Conservation (phyloP, 1,284 basidiomycete species). For the Ganoderma resinaceum region DNA sequence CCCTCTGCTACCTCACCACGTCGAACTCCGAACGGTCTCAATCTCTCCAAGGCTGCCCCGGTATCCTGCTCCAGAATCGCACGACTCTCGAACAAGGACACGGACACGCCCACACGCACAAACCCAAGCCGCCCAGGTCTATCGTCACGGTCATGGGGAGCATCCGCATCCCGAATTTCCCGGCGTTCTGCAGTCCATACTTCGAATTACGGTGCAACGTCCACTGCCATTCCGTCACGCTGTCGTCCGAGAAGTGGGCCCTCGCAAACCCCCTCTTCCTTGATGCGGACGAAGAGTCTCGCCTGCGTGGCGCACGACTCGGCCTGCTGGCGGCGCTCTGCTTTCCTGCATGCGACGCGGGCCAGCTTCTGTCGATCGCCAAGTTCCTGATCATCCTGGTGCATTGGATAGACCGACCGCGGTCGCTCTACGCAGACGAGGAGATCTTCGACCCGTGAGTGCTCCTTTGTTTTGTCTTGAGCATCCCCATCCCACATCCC, state of each 20-base stretch:
- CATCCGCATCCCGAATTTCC: slow-evolving; percentile 67
- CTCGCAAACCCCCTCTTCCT: slow-evolving; percentile 33
- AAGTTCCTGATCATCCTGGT: slow-evolving; percentile 57
- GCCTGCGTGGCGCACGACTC: slow-evolving; percentile 49
- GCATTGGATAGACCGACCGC: slow-evolving; percentile 33
- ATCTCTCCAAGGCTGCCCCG: not conserved
- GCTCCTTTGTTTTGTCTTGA: slow-evolving; percentile 14
- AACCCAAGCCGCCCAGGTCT: not conserved
- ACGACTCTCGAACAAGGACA: not conserved
- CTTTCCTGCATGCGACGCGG: slow-evolving; percentile 61
- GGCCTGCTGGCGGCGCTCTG: slow-evolving; percentile 63
- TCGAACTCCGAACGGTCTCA: not conserved
- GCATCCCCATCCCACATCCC: not conserved
- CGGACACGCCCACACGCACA: slow-evolving; percentile 1
- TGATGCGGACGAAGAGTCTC: slow-evolving; percentile 39
- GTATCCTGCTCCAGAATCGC: not conserved
- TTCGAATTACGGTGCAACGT: slow-evolving; percentile 61
- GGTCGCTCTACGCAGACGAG: slow-evolving; percentile 29
- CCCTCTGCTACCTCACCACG: slow-evolving; percentile 8
- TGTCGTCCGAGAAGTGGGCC: slow-evolving; percentile 56
- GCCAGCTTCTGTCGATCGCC: slow-evolving; percentile 58
- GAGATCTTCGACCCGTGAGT: slow-evolving; percentile 38
- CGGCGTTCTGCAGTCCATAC: slow-evolving; percentile 46
- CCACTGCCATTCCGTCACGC: slow-evolving; percentile 53
- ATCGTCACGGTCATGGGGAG: slow-evolving; percentile 40